phyloP scores from a whole-genome alignment of 2,329 filamentous ascomycete species.

The Fusarium tjaetaba region DNA sequence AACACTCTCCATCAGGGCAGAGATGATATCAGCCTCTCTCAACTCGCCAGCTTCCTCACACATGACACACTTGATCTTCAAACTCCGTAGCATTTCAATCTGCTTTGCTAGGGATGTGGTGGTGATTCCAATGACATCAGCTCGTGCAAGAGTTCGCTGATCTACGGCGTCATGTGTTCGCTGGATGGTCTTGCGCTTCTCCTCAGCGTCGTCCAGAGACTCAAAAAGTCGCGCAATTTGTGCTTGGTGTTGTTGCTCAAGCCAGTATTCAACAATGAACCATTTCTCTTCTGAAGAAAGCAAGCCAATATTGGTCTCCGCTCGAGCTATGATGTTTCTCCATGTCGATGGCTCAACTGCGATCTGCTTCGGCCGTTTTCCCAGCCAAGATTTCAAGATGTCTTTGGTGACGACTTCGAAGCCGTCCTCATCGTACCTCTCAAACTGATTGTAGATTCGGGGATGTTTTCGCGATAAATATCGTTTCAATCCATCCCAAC shows the following conservation, averaged over 20 bases:
- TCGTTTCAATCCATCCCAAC: not conserved
- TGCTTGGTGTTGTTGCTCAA: not conserved
- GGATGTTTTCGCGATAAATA: not conserved
- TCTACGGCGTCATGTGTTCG: slow-evolving; percentile 45
- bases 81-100: slow-evolving; percentile 55
- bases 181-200: not conserved
- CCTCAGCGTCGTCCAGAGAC: not conserved
- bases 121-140: slow-evolving; percentile 65
- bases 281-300: not conserved
- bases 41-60: slow-evolving; percentile 75
- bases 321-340: not conserved
- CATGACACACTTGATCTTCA: slow-evolving; percentile 64
- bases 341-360: not conserved
- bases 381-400: not conserved
- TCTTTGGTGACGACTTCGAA: not conserved
- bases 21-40: slow-evolving; percentile 65
- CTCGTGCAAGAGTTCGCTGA: slow-evolving; percentile 47
- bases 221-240: not conserved
- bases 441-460: not conserved
- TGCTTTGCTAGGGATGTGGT: slow-evolving; percentile 66
- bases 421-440: not conserved
- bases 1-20: slow-evolving; percentile 60
- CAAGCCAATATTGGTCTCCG: not conserved
- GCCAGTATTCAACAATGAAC: not conserved
- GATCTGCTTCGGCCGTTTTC: not conserved